Evolutionary conservation across 192 early-diverging fungal species (phyloP).

Genomic region (Linnemannia elongata): DNA sequence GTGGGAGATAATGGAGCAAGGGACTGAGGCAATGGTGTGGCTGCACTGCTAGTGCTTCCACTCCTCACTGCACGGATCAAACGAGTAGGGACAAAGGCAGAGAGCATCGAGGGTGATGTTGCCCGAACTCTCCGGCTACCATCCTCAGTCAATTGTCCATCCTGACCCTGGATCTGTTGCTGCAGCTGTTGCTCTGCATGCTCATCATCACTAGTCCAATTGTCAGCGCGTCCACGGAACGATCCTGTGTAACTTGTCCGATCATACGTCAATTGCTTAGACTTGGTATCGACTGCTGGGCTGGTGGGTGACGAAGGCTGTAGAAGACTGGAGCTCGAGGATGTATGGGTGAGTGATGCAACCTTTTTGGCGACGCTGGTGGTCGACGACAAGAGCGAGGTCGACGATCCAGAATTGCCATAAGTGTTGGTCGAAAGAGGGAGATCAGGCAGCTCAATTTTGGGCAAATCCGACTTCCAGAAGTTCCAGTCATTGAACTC

Average conservation of each 20-base stretch:
- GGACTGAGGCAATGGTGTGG: neutral
- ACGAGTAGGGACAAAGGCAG: conserved; percentile 41
- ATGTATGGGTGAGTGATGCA: conserved; percentile 28
- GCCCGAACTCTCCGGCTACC: conserved; percentile 18
- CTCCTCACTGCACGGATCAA: conserved; percentile 48
- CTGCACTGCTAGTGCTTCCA: conserved; percentile 29
- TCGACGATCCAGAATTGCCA: conserved; percentile 24
- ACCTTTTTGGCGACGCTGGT: conserved; percentile 48
- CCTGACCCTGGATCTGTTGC: neutral
- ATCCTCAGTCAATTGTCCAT: conserved; percentile 16
- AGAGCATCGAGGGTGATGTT: conserved; percentile 48
- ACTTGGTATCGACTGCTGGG: conserved; percentile 31
- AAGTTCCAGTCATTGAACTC: conserved; percentile 90
- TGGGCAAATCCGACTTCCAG: conserved; percentile 75
- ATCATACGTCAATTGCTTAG: conserved; percentile 25
- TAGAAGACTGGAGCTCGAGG: conserved; percentile 26
- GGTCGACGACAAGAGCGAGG: conserved; percentile 33
- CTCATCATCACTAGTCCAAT: conserved; percentile 41
- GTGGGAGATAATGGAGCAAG: neutral
- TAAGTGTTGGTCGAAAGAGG: conserved; percentile 44
- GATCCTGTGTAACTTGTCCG: conserved; percentile 11
- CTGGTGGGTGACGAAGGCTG: conserved; percentile 41
- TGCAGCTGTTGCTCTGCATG: conserved; percentile 10
- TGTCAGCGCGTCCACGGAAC: conserved; percentile 20
- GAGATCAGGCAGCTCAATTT: conserved; percentile 63